Percentiles rank a stretch among this genome's conserved stretches.
phyloP scores from a whole-genome alignment of 1,139 yeast species.

The Insectozyma bohioensis region DNA sequence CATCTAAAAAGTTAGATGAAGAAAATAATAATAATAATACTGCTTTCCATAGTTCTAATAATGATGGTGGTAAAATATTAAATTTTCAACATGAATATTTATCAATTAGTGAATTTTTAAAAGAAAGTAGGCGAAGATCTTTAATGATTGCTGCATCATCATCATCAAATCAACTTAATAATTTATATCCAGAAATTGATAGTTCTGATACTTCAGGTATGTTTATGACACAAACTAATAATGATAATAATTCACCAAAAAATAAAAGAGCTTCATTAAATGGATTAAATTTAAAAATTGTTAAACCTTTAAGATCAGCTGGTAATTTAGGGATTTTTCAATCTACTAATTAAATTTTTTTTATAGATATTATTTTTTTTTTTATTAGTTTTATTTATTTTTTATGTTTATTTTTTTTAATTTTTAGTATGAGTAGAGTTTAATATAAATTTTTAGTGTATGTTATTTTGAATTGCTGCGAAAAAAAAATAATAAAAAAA shows the following conservation, averaged over 20 bases:
- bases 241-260: background rate
- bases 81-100: constrained; percentile 14
- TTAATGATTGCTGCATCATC: constrained; percentile 2
- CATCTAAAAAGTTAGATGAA: constrained; percentile 6
- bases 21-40: background rate
- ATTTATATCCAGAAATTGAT: constrained; percentile 3
- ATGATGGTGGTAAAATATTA: constrained; percentile 1
- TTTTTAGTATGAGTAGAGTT: too few relatives aligned
- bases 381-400: too few relatives aligned
- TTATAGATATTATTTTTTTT: too few relatives aligned
- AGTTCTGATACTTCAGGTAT: constrained; percentile 13
- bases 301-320: constrained; percentile 63
- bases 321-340: constrained; percentile 25
- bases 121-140: constrained; percentile 12
- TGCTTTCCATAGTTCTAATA: background rate
- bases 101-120: constrained; percentile 14
- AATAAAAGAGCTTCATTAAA: constrained; percentile 11
- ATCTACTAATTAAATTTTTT: too few relatives aligned
- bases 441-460: too few relatives aligned
- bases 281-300: constrained; percentile 58
- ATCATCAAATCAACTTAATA: constrained; percentile 1
- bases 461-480: too few relatives aligned
- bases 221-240: constrained; percentile 5
- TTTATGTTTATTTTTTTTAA: too few relatives aligned
- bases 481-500: too few relatives aligned